phyloP scores from a whole-genome alignment of 768 basidiomycete species.

The Suillus decipiens region DNA sequence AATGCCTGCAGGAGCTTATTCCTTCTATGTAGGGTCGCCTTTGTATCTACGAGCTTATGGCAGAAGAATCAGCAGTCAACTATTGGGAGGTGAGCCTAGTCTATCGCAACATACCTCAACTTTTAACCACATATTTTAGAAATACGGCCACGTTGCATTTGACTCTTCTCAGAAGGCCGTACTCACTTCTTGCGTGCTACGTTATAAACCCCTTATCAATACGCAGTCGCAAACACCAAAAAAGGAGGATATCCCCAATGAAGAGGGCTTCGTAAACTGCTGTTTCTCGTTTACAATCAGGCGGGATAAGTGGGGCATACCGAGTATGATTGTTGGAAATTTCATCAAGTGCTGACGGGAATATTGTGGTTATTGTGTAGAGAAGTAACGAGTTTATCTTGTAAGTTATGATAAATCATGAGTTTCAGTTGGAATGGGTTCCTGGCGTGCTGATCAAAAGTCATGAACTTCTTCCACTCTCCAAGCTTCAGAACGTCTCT shows the following conservation, averaged over 20 bases:
- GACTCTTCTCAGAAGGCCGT: constrained; percentile 92
- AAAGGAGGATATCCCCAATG: constrained; percentile 40
- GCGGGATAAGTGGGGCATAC: constrained; percentile 82
- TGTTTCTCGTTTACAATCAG: constrained; percentile 92
- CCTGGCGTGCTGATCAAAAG: not conserved
- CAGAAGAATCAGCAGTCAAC: constrained; percentile 93
- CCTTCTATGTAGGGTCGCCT: constrained; percentile 64
- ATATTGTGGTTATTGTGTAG: not conserved
- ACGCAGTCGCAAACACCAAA: constrained; percentile 33
- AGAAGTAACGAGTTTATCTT: constrained; percentile 3
- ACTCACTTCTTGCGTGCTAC: constrained; percentile 86
- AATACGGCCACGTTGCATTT: constrained; percentile 94
- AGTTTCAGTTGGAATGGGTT: not conserved
- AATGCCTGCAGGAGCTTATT: constrained; percentile 12
- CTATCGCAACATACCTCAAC: not conserved
- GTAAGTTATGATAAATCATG: constrained; percentile 1
- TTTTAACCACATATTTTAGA: constrained; percentile 44
- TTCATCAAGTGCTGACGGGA: constrained; percentile 68
- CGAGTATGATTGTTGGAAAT: constrained; percentile 89
- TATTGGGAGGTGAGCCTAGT: constrained; percentile 86
- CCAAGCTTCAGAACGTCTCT: not conserved
- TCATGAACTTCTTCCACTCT: not conserved
- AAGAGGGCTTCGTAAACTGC: constrained; percentile 81
- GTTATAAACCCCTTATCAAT: constrained; percentile 70
- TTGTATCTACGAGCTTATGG: constrained; percentile 98